phyloP scores from a whole-genome alignment of 2,329 filamentous ascomycete species.

The Aspergillus sp. region DNA sequence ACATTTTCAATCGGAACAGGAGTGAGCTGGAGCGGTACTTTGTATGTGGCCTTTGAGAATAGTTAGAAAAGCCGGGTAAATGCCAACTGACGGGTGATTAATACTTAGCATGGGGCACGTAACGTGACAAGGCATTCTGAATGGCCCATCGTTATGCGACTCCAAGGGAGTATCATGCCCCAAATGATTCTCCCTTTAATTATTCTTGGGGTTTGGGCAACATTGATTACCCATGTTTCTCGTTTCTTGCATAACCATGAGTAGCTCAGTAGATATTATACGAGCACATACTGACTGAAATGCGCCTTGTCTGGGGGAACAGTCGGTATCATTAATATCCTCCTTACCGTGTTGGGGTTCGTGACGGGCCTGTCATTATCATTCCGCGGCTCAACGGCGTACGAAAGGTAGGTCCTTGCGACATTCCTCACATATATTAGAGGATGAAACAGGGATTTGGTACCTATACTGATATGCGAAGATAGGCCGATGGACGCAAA shows the following conservation, averaged over 20 bases:
- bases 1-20: slow-evolving; percentile 30
- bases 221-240: slow-evolving; percentile 60
- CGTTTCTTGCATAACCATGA: slow-evolving; percentile 43
- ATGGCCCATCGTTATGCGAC: slow-evolving; percentile 71
- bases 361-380: slow-evolving; percentile 74
- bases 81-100: background rate
- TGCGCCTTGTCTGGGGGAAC: slow-evolving; percentile 1
- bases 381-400: slow-evolving; percentile 74
- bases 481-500: slow-evolving; percentile 62
- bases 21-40: slow-evolving; percentile 63
- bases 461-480: slow-evolving; percentile 8
- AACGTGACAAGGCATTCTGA: slow-evolving; percentile 73
- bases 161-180: slow-evolving; percentile 73
- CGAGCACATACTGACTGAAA: slow-evolving; percentile 1
- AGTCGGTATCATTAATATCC: slow-evolving; percentile 62
- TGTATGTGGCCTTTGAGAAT: slow-evolving; percentile 32
- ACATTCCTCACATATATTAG: too few relatives aligned
- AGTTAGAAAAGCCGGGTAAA: background rate
- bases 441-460: background rate
- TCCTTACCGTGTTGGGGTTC: slow-evolving; percentile 77
- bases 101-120: slow-evolving; percentile 50
- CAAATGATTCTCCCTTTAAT: slow-evolving; percentile 71
- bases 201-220: slow-evolving; percentile 64
- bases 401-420: slow-evolving; percentile 56
- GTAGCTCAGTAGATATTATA: slow-evolving; percentile 9